A percentile compares a stretch with the other conserved stretches of the same genome.
phyloP scores from a whole-genome alignment of 2,329 filamentous ascomycete genomes.

The Trichoderma sp. region DNA sequence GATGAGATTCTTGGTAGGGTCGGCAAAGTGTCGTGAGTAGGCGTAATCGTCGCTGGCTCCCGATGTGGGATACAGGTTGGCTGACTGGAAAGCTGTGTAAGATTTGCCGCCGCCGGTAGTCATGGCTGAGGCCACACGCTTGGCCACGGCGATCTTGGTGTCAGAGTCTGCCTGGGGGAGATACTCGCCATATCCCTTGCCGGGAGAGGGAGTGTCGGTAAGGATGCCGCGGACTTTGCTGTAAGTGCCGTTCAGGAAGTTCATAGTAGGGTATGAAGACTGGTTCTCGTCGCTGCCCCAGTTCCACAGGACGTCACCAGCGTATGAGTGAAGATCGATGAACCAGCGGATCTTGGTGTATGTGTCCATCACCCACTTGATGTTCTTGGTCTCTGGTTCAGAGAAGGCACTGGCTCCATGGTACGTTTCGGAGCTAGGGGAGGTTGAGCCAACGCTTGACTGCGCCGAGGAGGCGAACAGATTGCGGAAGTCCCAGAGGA shows the following conservation, averaged over 20 bases:
- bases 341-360: conserved; percentile 53
- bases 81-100: conserved; percentile 39
- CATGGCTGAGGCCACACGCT: conserved; percentile 39
- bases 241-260: conserved; percentile 51
- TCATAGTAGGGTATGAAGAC: conserved; percentile 43
- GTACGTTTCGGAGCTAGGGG: conserved; percentile 46
- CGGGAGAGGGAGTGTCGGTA: conserved; percentile 31
- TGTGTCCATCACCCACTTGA: conserved; percentile 50
- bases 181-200: conserved; percentile 45
- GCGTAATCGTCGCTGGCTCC: conserved; percentile 48
- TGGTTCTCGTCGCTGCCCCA: conserved; percentile 58
- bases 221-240: conserved; percentile 49
- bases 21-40: conserved; percentile 38
- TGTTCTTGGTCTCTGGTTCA: conserved; percentile 54
- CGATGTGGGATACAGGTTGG: conserved; percentile 44
- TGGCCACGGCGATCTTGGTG: conserved; percentile 38
- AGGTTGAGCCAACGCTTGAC: conserved; percentile 33
- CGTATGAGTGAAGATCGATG: conserved; percentile 55
- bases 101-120: conserved; percentile 4
- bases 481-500: conserved; percentile 51
- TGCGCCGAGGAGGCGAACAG: conserved; percentile 41
- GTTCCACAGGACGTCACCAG: conserved; percentile 50
- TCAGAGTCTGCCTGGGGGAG: conserved; percentile 37
- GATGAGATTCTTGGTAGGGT: conserved; percentile 36
- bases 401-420: conserved; percentile 51